phyloP scores from a whole-genome alignment of 331 rosid genomes.

The Malus hybrid region DNA sequence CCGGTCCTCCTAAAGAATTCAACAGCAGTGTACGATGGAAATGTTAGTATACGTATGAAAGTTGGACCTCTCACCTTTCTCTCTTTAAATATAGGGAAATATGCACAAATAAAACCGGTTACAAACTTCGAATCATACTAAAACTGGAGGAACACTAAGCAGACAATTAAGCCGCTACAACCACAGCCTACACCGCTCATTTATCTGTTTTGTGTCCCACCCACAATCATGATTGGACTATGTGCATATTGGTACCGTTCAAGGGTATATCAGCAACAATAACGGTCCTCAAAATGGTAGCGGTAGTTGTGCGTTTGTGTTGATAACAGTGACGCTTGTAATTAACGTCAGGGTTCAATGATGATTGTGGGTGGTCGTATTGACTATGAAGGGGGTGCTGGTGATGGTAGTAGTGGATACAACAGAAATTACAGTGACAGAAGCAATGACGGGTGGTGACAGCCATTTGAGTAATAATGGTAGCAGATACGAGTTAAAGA shows the following conservation, averaged over 20 bases:
- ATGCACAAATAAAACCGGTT: background rate
- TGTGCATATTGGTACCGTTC: background rate
- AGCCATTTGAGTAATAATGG: background rate
- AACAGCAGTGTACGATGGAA: constrained; percentile 1
- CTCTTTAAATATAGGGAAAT: background rate
- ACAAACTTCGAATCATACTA: too few relatives aligned
- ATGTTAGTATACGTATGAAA: background rate
- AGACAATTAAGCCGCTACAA: background rate
- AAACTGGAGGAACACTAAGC: background rate
- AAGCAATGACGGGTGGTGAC: background rate
- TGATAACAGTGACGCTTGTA: background rate
- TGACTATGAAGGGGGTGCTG: background rate
- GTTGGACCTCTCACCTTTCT: background rate
- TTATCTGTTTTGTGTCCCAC: background rate
- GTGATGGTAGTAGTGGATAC: background rate
- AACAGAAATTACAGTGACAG: background rate
- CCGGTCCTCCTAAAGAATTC: constrained; percentile 50
- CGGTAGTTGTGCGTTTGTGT: background rate
- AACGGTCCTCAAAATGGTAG: background rate
- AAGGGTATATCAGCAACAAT: background rate
- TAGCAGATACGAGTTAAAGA: background rate
- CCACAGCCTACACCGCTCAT: too few relatives aligned
- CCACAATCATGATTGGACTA: background rate
- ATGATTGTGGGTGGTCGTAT: background rate
- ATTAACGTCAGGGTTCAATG: background rate